Percentiles rank a stretch among this genome's conserved stretches.
Conservation (phyloP, 306 rosid species). For the Gillenia trifoliata region DNA sequence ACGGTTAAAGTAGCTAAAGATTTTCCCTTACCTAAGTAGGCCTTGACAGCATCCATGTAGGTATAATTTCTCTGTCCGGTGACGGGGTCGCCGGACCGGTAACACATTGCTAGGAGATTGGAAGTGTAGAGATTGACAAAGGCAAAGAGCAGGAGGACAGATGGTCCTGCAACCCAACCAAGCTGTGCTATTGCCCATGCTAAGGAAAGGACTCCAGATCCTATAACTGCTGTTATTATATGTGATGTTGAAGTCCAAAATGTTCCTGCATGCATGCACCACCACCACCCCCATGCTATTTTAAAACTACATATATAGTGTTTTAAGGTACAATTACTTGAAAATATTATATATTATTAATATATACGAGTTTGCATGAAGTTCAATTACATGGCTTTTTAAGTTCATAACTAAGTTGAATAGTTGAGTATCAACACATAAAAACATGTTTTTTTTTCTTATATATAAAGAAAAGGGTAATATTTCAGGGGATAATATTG, state of each 20-base stretch:
- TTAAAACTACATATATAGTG: background rate
- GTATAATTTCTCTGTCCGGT: constrained; percentile 72
- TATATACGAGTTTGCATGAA: no score
- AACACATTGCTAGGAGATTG: constrained; percentile 52
- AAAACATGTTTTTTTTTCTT: no score
- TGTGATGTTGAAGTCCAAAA: constrained; percentile 73
- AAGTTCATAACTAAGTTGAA: background rate
- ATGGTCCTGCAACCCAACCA: constrained; percentile 72
- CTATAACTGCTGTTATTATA: constrained; percentile 73
- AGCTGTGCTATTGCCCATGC: constrained; percentile 85
- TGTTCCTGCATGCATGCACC: constrained; percentile 39
- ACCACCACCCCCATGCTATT: background rate
- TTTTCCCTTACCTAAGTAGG: constrained; percentile 49
- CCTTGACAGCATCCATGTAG: constrained; percentile 69
- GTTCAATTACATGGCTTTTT: background rate
- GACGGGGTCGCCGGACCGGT: constrained; percentile 45
- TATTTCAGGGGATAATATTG: no score
- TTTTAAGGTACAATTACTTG: background rate
- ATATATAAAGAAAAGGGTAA: no score
- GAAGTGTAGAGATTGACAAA: constrained; percentile 60
- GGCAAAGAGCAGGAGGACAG: constrained; percentile 52
- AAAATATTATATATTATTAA: background rate
- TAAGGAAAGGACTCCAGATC: constrained; percentile 68
- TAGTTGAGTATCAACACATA: no score
- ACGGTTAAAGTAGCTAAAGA: background rate